phyloP scores from a whole-genome alignment of 2,329 filamentous ascomycete species.

The Aspergillus sp. region DNA sequence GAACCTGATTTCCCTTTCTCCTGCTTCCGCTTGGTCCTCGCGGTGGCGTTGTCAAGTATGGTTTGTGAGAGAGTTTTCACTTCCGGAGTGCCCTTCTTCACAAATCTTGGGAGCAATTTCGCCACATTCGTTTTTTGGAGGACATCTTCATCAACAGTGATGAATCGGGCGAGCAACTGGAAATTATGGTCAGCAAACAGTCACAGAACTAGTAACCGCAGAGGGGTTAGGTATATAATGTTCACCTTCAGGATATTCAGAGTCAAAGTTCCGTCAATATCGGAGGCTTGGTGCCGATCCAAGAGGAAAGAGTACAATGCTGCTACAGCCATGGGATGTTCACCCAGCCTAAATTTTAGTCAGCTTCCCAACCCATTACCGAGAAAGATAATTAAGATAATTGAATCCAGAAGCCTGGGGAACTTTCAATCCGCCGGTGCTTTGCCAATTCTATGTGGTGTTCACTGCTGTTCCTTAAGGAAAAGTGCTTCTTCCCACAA shows the following conservation, averaged over 20 bases:
- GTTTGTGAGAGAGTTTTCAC: slow-evolving; percentile 56
- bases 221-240: background rate
- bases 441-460: slow-evolving; percentile 1
- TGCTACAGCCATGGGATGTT: slow-evolving; percentile 48
- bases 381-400: background rate
- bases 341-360: slow-evolving; percentile 43
- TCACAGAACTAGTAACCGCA: background rate
- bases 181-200: slow-evolving; percentile 22
- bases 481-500: background rate
- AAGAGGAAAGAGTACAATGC: slow-evolving; percentile 50
- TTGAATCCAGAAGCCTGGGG: background rate
- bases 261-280: slow-evolving; percentile 47
- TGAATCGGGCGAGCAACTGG: slow-evolving; percentile 55
- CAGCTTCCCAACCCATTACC: background rate
- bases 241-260: slow-evolving; percentile 47
- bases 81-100: slow-evolving; percentile 59
- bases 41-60: slow-evolving; percentile 51
- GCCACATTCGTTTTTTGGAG: slow-evolving; percentile 60
- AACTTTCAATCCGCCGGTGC: background rate
- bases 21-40: slow-evolving; percentile 45
- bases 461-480: background rate
- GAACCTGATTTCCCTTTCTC: slow-evolving; percentile 36
- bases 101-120: slow-evolving; percentile 57
- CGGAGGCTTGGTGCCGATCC: slow-evolving; percentile 49
- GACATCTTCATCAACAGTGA: slow-evolving; percentile 57